phyloP scores from a whole-genome alignment of 2,329 filamentous ascomycete genomes.

The Clarireedia monteithiana region DNA sequence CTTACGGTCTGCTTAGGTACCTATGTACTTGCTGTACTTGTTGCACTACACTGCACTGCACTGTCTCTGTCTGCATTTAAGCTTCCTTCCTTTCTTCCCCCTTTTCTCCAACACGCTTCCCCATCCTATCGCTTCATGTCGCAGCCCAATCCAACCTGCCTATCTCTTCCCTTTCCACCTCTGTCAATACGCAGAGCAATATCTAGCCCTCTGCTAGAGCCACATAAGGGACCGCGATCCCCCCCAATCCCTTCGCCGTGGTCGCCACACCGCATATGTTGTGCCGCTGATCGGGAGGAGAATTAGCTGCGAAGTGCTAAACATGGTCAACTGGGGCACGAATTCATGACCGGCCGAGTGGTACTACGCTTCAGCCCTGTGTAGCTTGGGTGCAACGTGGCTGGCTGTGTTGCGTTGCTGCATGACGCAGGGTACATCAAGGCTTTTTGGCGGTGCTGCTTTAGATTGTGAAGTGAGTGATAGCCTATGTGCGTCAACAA shows the following conservation, averaged over 20 bases:
- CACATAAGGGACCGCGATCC: not conserved
- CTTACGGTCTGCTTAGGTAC: too few species aligned
- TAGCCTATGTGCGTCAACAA: too few species aligned
- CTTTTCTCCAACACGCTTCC: not conserved
- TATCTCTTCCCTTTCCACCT: not conserved
- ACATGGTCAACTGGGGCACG: not conserved
- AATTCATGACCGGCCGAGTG: not conserved
- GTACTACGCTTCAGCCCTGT: not conserved
- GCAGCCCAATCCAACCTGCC: not conserved
- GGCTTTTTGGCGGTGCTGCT: too few species aligned
- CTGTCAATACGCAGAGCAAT: not conserved
- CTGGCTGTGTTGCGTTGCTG: not conserved
- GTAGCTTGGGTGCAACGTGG: not conserved
- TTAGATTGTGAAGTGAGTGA: too few species aligned
- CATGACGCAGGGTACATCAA: too few species aligned
- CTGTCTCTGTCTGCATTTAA: too few species aligned
- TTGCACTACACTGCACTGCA: too few species aligned
- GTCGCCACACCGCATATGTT: not conserved
- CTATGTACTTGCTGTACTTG: too few species aligned
- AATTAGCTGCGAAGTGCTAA: not conserved
- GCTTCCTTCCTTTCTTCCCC: not conserved
- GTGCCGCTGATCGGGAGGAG: not conserved
- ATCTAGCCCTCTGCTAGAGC: not conserved
- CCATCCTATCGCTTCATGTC: not conserved
- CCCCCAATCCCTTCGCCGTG: not conserved